These are phyloP conservation scores for Balakata baccata DNA, from an alignment of 345 rosid species.

Conservation along the genomic window DNA sequence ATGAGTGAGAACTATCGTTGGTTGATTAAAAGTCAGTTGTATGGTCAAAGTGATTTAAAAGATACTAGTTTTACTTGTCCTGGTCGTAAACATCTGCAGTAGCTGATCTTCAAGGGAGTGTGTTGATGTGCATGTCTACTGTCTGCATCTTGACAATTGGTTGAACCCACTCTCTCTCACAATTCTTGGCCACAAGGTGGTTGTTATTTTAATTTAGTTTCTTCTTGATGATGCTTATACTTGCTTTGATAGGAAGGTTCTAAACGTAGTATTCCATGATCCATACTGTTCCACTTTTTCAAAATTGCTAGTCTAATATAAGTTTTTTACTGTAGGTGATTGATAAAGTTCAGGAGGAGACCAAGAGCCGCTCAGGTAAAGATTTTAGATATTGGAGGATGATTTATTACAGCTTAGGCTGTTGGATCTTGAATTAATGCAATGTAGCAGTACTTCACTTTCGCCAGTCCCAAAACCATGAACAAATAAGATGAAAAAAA, in stretches of 20 bases:
- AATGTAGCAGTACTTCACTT: too few relatives aligned
- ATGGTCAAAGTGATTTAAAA: neutral
- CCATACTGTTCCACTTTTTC: neutral
- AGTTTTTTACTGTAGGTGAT: slow-evolving; percentile 50
- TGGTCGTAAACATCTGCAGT: neutral
- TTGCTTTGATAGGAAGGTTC: neutral
- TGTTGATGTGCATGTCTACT: neutral
- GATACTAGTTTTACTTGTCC: neutral
- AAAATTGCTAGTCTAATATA: neutral
- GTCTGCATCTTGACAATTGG: neutral
- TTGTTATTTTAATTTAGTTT: neutral
- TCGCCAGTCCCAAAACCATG: too few relatives aligned
- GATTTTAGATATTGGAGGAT: neutral
- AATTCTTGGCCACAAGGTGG: neutral
- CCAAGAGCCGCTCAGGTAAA: slow-evolving; percentile 62
- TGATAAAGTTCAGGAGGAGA: slow-evolving; percentile 76
- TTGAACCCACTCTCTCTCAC: neutral
- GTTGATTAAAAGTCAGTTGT: neutral
- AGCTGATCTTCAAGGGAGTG: neutral
- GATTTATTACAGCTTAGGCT: neutral
- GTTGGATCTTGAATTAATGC: neutral
- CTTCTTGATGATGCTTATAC: neutral
- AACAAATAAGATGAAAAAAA: too few relatives aligned
- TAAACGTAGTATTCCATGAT: neutral
- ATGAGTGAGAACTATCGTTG: neutral